These are phyloP conservation scores for Fagus crenata DNA, from an alignment of 306 rosid species.

Conservation along the genomic window DNA sequence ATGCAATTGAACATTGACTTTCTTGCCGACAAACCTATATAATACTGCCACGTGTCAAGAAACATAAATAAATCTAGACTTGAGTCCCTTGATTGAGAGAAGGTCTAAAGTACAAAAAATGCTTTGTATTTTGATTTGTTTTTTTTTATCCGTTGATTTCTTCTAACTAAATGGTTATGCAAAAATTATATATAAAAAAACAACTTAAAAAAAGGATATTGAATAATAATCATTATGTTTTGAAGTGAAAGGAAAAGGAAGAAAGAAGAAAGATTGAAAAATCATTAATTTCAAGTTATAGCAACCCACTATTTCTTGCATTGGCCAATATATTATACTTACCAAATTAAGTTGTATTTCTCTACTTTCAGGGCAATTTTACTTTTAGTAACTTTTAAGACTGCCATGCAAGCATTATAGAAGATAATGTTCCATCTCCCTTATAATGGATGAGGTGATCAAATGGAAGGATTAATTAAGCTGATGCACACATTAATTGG, in stretches of 20 bases:
- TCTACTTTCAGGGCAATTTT: not conserved
- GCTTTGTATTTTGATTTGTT: not conserved
- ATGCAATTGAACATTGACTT: slow-evolving; percentile 32
- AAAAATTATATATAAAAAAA: not conserved
- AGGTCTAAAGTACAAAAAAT: not conserved
- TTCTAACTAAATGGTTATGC: not conserved
- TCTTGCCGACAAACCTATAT: slow-evolving; percentile 40
- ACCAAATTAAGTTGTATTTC: not conserved
- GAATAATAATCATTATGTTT: no score
- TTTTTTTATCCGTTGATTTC: not conserved
- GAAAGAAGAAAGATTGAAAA: not conserved
- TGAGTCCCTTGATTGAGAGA: no score
- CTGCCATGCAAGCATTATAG: no score
- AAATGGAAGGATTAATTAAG: no score
- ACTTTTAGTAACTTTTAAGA: no score
- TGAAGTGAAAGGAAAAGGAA: no score
- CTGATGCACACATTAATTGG: no score
- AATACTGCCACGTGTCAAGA: slow-evolving; percentile 25
- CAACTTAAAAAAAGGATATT: not conserved
- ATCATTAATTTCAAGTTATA: not conserved
- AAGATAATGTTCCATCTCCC: no score
- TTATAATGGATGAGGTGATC: no score
- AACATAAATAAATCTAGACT: slow-evolving; percentile 2
- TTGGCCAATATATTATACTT: no score
- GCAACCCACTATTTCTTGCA: no score